A percentile compares a stretch with the other conserved stretches of the same genome.
phyloP scores from a whole-genome alignment of 495 filamentous ascomycete species.

The Talaromyces wortmannii region DNA sequence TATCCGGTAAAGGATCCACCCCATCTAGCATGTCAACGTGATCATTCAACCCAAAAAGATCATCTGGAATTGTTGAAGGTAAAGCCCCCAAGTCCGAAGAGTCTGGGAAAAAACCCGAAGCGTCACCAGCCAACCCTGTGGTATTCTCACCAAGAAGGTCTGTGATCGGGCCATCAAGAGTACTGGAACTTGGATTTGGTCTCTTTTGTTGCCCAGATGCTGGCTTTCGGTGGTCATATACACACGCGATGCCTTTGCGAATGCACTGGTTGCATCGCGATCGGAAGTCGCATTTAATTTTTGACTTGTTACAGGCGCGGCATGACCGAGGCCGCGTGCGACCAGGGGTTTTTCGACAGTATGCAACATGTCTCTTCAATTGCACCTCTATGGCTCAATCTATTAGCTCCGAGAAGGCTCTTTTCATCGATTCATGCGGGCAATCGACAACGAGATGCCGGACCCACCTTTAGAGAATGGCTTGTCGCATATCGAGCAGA shows the following conservation, averaged over 20 bases:
- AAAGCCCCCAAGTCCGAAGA: too few species aligned
- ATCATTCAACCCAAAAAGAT: too few species aligned
- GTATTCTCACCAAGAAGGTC: background rate
- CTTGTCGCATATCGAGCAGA: conserved; percentile 6
- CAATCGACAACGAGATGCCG: background rate
- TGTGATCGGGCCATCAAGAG: background rate
- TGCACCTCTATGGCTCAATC: background rate
- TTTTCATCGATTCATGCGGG: background rate
- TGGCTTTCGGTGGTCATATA: conserved; percentile 3
- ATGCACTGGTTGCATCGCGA: conserved; percentile 7
- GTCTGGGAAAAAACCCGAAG: too few species aligned
- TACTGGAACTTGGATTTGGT: too few species aligned
- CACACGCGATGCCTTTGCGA: conserved; percentile 5
- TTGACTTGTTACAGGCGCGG: conserved; percentile 9
- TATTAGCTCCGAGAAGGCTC: background rate
- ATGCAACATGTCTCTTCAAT: background rate
- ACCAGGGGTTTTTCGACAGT: background rate
- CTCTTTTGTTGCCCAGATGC: background rate
- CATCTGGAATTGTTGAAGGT: too few species aligned
- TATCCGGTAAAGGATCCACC: too few species aligned
- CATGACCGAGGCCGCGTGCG: conserved; percentile 8
- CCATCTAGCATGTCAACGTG: too few species aligned
- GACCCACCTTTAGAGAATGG: conserved; percentile 6
- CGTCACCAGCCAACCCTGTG: too few species aligned
- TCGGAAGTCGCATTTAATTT: conserved; percentile 10